Evolutionary conservation across 345 rosid genomes (phyloP).

Genomic region (Laguncularia racemosa): DNA sequence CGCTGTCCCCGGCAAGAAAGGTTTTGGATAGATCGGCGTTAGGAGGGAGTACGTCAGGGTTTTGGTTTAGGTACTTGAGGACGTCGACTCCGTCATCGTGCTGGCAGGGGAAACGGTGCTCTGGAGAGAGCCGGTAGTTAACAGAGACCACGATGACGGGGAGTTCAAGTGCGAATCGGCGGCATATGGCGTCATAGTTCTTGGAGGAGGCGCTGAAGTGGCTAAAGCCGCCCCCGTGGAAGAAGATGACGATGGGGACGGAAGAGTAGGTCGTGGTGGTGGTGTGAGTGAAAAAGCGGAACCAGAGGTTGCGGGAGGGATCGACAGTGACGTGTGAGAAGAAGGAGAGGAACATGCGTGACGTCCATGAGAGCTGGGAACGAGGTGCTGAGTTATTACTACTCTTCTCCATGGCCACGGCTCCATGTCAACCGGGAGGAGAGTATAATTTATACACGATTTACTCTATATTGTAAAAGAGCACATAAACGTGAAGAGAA

Average conservation of each 20-base stretch:
- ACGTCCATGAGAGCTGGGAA: conserved; percentile 42
- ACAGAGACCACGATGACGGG: conserved; percentile 63
- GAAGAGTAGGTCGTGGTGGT: conserved; percentile 4
- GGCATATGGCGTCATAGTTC: conserved; percentile 56
- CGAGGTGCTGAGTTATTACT: conserved; percentile 9
- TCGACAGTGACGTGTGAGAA: conserved; percentile 41
- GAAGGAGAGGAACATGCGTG: conserved; percentile 33
- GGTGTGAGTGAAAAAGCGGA: conserved; percentile 50
- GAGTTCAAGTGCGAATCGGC: conserved; percentile 42
- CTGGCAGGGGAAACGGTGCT: conserved; percentile 63
- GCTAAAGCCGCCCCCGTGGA: conserved; percentile 85
- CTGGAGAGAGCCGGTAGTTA: conserved; percentile 74
- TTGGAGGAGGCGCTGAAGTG: conserved; percentile 43
- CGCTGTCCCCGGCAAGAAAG: conserved; percentile 74
- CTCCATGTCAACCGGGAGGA: too few relatives aligned
- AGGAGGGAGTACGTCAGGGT: conserved; percentile 29
- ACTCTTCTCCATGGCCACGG: too few relatives aligned
- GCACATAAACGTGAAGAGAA: too few relatives aligned
- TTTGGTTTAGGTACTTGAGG: conserved; percentile 41
- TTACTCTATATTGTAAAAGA: too few relatives aligned
- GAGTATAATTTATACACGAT: too few relatives aligned
- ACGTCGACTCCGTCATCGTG: conserved; percentile 75
- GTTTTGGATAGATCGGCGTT: conserved; percentile 52
- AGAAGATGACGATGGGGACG: conserved; percentile 65
- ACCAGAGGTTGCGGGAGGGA: conserved; percentile 61